Evolutionary conservation across 768 basidiomycete genomes (phyloP), one percentile per base, ranked within the genome.

Genomic region (Termitomyces sp.): DNA sequence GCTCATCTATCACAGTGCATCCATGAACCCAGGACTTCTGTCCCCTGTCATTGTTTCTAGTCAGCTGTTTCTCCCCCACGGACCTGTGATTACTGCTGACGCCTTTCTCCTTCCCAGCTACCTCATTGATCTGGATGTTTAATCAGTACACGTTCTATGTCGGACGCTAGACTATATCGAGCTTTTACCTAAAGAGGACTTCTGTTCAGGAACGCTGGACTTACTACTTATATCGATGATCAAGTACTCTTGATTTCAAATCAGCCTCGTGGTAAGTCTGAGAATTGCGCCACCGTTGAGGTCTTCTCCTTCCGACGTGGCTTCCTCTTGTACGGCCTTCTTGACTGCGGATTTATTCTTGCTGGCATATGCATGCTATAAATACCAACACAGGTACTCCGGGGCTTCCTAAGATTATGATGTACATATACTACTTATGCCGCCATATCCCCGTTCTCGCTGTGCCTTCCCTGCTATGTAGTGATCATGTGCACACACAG

Each of bases 1-100:
- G 38, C 70, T 94, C 64, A 81, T 97, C 57, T 99, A 86, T 74
- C 79, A 84, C 48, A 87, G 91, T 2, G 83, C 88, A 35, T 85
- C 77, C 45, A 57, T 90, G 45, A 78, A 77, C 42, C 63, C 72
- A 0, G 85, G 85, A 0, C 79, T 85, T 16, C 60, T 92, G 36
- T 83, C 84, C 55, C 91, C 95, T 0, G 74, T 94, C 43, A 76
- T 97, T 57, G 91, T 98, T 22, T 87, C 93, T 9, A 84, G 96
- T 98, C 65, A 74, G 87, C 78, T 29, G 38, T 35, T 23, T 27
- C 56, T 38, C 35, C 27, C 35, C 46, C 7, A 41, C 18, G 33
- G 35, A 20, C 35, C 27, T 25, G 29, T 23, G 56, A 48, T 32
- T 54, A 52, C 50, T 1, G 53, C 31, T 50, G 52, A 46, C 53